Conservation (phyloP, 345 rosid species). For the Linum trigynum region DNA sequence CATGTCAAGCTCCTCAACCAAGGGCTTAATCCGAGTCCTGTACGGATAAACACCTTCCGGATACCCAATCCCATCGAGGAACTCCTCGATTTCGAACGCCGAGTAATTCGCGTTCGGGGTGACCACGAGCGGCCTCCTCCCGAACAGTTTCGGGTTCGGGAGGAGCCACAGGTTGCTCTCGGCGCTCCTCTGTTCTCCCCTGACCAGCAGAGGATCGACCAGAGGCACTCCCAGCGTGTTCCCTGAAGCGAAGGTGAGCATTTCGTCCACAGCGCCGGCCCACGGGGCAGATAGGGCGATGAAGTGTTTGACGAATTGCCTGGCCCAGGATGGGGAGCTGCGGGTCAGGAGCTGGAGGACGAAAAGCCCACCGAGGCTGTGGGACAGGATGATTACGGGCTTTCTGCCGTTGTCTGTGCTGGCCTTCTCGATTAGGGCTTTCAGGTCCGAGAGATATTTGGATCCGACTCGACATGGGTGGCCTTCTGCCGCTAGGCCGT, state of each 20-base stretch:
- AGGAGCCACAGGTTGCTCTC: slow-evolving; percentile 85
- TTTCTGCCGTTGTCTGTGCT: slow-evolving; percentile 49
- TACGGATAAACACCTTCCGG: slow-evolving; percentile 52
- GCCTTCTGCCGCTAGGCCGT: slow-evolving; percentile 62
- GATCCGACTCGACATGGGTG: slow-evolving; percentile 61
- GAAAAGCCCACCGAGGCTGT: slow-evolving; percentile 81
- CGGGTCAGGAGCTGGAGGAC: slow-evolving; percentile 57
- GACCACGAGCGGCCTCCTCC: slow-evolving; percentile 33
- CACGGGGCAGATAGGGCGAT: slow-evolving; percentile 71
- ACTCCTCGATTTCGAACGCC: slow-evolving; percentile 33
- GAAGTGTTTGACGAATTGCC: slow-evolving; percentile 54
- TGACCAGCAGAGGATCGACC: slow-evolving; percentile 64
- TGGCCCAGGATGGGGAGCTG: slow-evolving; percentile 54
- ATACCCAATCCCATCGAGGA: slow-evolving; percentile 58
- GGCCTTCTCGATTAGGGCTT: slow-evolving; percentile 46
- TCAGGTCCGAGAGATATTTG: slow-evolving; percentile 51
- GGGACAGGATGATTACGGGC: slow-evolving; percentile 64
- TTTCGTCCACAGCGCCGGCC: slow-evolving; percentile 58
- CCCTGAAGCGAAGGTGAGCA: slow-evolving; percentile 71
- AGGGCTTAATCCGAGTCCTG: slow-evolving; percentile 44
- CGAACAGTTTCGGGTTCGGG: slow-evolving; percentile 48
- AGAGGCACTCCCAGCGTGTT: slow-evolving; percentile 62
- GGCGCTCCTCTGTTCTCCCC: slow-evolving; percentile 63
- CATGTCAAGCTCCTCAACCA: slow-evolving; percentile 23
- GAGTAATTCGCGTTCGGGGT: slow-evolving; percentile 44